A percentile compares a stretch with the other conserved stretches of the same genome.
phyloP scores from a whole-genome alignment of 2,329 filamentous ascomycete genomes.

The Nothopassalora personata region DNA sequence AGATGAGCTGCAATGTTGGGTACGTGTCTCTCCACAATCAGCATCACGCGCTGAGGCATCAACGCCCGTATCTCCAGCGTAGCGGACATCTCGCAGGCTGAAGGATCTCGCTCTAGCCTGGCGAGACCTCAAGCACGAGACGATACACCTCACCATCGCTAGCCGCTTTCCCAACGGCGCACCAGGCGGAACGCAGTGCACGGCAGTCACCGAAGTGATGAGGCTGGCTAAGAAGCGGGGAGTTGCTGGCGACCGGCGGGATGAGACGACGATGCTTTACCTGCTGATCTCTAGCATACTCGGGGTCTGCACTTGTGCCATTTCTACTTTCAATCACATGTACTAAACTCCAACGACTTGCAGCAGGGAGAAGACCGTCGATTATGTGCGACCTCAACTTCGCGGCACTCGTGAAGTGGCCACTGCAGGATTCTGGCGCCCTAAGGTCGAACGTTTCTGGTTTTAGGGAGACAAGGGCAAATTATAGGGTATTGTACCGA shows the following conservation, averaged over 20 bases:
- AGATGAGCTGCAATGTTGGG: background rate
- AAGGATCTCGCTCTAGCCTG: constrained; percentile 1
- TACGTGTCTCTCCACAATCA: too few relatives aligned
- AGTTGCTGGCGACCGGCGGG: background rate
- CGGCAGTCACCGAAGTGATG: background rate
- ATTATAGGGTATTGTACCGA: too few relatives aligned
- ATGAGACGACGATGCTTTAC: background rate
- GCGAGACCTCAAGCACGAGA: constrained; percentile 1
- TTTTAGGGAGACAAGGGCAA: too few relatives aligned
- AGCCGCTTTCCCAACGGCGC: background rate
- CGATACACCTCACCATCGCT: constrained; percentile 4
- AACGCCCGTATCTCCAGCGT: too few relatives aligned
- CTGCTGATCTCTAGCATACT: background rate
- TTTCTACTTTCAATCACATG: background rate
- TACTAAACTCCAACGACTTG: background rate
- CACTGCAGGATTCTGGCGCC: too few relatives aligned
- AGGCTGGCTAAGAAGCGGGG: background rate
- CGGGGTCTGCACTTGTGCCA: background rate
- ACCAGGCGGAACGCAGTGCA: background rate
- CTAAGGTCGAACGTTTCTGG: too few relatives aligned
- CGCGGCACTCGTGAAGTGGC: background rate
- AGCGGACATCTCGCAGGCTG: background rate
- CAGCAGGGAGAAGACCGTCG: background rate
- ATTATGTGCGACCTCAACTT: too few relatives aligned
- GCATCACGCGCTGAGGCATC: too few relatives aligned